These are phyloP conservation scores for Turritis glabra DNA, from an alignment of 345 rosid genomes.

Conservation along the genomic window DNA sequence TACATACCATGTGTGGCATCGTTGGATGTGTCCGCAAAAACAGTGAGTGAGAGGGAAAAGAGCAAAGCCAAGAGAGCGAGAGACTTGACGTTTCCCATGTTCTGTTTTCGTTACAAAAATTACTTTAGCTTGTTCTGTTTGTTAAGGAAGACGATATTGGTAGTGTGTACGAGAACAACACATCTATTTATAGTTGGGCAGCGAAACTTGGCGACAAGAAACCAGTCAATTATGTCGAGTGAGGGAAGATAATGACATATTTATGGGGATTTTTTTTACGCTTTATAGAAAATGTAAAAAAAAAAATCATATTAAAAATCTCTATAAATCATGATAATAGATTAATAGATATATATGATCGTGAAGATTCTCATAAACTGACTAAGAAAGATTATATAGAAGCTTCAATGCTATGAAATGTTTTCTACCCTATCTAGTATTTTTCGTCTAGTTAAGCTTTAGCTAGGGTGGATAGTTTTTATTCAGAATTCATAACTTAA, in stretches of 20 bases:
- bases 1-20: constrained; percentile 32
- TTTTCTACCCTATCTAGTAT: neutral
- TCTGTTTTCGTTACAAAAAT: neutral
- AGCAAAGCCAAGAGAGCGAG: constrained; percentile 30
- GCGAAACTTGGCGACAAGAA: constrained; percentile 31
- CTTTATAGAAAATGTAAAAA: neutral
- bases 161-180: constrained; percentile 7
- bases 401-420: neutral
- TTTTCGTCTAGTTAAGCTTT: neutral
- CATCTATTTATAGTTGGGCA: constrained; percentile 27
- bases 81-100: constrained; percentile 25
- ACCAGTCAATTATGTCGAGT: constrained; percentile 33
- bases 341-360: no score
- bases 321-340: neutral
- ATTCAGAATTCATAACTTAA: neutral
- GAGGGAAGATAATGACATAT: constrained; percentile 19
- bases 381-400: neutral
- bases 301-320: neutral
- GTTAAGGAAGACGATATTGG: constrained; percentile 13
- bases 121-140: constrained; percentile 18
- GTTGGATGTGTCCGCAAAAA: constrained; percentile 37
- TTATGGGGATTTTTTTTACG: neutral
- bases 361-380: neutral
- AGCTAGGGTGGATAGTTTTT: neutral
- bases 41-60: constrained; percentile 27